phyloP scores from a whole-genome alignment of 192 early-diverging fungal genomes.

The Gamsiella multidivaricata region DNA sequence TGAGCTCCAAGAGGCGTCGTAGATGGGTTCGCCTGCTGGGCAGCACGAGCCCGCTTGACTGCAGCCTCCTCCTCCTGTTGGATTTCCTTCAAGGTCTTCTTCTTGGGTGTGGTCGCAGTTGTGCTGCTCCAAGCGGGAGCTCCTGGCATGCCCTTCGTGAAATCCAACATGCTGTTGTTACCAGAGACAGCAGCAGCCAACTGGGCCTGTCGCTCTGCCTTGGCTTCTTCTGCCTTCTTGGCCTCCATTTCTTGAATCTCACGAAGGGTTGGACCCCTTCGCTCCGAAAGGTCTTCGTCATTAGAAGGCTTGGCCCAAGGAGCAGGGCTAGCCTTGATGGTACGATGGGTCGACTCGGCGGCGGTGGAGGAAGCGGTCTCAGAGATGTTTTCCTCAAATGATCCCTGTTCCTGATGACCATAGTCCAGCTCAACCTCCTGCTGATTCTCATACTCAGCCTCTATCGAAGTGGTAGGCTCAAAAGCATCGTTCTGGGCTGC shows the following conservation, averaged over 20 bases:
- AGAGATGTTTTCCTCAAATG: constrained; percentile 8
- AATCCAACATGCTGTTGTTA: constrained; percentile 7
- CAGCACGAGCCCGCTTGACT: constrained; percentile 51
- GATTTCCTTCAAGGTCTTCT: constrained; percentile 67
- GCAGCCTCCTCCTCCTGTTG: constrained; percentile 67
- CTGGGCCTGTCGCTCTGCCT: constrained; percentile 52
- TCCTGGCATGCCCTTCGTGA: constrained; percentile 24
- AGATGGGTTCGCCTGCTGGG: constrained; percentile 23
- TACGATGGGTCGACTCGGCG: constrained; percentile 8
- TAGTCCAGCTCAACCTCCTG: not conserved
- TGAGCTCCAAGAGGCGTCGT: not conserved
- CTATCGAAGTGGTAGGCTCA: not conserved
- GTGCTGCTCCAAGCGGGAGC: constrained; percentile 39
- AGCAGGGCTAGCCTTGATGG: constrained; percentile 41
- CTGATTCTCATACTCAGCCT: not conserved
- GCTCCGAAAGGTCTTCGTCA: constrained; percentile 36
- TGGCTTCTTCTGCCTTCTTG: constrained; percentile 52
- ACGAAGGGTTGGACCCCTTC: constrained; percentile 61
- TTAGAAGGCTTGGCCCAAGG: constrained; percentile 48
- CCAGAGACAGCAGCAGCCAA: constrained; percentile 22
- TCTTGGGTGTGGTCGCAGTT: constrained; percentile 59
- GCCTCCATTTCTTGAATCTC: constrained; percentile 76
- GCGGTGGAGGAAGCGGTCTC: constrained; percentile 2
- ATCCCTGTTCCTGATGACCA: not conserved
- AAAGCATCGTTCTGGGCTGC: not conserved